phyloP scores from a whole-genome alignment of 768 basidiomycete genomes.

The Neoboletus brunneissimus region DNA sequence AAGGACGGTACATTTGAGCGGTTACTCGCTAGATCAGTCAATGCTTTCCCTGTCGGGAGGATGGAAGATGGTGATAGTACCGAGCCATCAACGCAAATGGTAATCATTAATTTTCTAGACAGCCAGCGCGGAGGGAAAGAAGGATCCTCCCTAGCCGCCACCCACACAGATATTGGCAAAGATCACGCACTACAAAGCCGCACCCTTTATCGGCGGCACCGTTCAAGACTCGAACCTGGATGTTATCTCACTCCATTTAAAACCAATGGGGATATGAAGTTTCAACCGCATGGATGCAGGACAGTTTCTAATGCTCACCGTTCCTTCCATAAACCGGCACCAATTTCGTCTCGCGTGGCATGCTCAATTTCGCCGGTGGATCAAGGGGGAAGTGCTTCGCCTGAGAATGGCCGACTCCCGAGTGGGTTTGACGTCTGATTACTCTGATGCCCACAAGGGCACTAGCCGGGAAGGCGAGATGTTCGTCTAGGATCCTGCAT shows the following conservation, averaged over 20 bases:
- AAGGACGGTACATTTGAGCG: neutral
- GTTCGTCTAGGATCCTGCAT: conserved; percentile 19
- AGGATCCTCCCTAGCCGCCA: neutral
- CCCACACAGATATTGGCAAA: neutral
- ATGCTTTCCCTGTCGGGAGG: neutral
- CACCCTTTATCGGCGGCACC: neutral
- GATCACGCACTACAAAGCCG: neutral
- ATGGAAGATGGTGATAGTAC: neutral
- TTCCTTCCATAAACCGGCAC: neutral
- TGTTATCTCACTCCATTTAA: neutral
- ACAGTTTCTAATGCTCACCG: neutral
- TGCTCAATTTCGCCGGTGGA: neutral
- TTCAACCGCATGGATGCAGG: neutral
- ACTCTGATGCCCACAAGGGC: conserved; percentile 5
- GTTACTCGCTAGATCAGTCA: neutral
- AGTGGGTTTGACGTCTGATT: conserved; percentile 3
- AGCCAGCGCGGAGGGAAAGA: neutral
- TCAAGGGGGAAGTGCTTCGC: conserved; percentile 8
- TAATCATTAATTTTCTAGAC: neutral
- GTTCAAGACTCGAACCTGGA: neutral
- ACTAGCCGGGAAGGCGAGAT: conserved; percentile 3
- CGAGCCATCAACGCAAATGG: neutral
- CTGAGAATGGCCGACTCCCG: conserved; percentile 17
- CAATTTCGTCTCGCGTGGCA: conserved; percentile 3
- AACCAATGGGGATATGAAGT: neutral